Evolutionary conservation across 148 eudicot genomes (phyloP).

Genomic region (Talinum fruticosum): DNA sequence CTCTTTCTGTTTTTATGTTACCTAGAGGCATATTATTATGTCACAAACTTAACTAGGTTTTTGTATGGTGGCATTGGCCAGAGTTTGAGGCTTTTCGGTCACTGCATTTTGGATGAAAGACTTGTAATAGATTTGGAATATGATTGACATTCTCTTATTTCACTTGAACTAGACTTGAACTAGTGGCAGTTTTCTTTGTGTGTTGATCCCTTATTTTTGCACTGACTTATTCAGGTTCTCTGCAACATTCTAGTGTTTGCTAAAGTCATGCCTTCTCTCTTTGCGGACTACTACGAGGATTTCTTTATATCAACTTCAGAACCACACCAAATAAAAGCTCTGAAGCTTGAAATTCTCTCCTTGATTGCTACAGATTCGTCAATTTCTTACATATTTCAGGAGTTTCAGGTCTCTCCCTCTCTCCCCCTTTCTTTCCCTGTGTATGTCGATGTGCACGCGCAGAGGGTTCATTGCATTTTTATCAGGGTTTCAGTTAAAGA

Average conservation of each 20-base stretch:
- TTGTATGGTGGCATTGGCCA: not conserved
- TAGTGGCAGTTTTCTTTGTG: not conserved
- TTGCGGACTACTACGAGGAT: slow-evolving; percentile 77
- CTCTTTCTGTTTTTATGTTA: not conserved
- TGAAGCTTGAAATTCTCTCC: slow-evolving; percentile 89
- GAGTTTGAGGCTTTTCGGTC: not conserved
- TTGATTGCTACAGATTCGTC: slow-evolving; percentile 79
- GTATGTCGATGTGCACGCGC: not conserved
- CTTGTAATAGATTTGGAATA: not conserved
- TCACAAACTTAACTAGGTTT: not conserved
- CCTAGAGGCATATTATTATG: not conserved
- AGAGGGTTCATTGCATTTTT: not conserved
- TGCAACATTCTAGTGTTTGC: slow-evolving; percentile 95
- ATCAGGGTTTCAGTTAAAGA: not conserved
- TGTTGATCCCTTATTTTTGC: slow-evolving; percentile 11
- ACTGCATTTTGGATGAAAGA: not conserved
- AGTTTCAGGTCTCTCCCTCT: slow-evolving; percentile 71
- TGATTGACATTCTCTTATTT: not conserved
- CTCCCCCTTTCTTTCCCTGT: slow-evolving; percentile 1
- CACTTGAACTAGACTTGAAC: not conserved
- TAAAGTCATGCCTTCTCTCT: slow-evolving; percentile 85
- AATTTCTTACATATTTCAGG: slow-evolving; percentile 68
- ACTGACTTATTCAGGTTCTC: slow-evolving; percentile 58
- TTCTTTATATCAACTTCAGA: slow-evolving; percentile 80
- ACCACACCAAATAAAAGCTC: slow-evolving; percentile 69